These are phyloP conservation scores for Cinnamomum chago DNA, from an alignment of 164 flowering plant genomes.

Conservation along the genomic window DNA sequence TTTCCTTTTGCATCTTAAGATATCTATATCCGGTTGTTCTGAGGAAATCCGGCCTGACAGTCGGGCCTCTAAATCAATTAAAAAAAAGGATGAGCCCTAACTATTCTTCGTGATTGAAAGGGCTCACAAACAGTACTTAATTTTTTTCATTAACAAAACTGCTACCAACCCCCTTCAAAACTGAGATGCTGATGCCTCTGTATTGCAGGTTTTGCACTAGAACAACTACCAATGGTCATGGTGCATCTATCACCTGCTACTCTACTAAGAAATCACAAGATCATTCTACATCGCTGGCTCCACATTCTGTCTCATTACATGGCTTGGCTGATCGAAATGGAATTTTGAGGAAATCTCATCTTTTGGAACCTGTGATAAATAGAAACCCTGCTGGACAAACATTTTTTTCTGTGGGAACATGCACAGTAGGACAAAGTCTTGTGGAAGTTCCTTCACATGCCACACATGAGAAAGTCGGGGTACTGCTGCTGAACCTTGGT, in stretches of 20 bases:
- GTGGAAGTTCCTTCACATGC: slow-evolving; percentile 34
- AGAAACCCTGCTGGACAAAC: slow-evolving; percentile 27
- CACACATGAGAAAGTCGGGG: slow-evolving; percentile 80
- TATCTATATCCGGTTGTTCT: neutral
- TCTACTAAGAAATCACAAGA: slow-evolving; percentile 10
- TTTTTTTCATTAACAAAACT: neutral
- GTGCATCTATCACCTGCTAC: slow-evolving; percentile 4
- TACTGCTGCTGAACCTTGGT: slow-evolving; percentile 90
- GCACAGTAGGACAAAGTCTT: slow-evolving; percentile 11
- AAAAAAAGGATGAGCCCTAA: neutral
- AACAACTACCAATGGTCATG: neutral
- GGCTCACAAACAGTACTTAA: neutral
- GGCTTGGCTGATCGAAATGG: slow-evolving; percentile 11
- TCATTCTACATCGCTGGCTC: neutral
- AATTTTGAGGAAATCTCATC: slow-evolving; percentile 3
- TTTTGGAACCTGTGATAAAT: slow-evolving; percentile 7
- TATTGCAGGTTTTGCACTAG: slow-evolving; percentile 12
- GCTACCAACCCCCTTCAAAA: neutral
- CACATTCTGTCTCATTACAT: neutral
- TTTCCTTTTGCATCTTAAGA: neutral
- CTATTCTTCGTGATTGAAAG: neutral
- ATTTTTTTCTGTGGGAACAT: slow-evolving; percentile 16
- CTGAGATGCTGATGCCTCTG: neutral
- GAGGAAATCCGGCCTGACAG: neutral
- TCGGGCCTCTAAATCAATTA: too few species aligned